These are phyloP conservation scores for Ceratocystis alfenasii DNA, from an alignment of 2,329 filamentous ascomycete species.

Conservation along the genomic window DNA sequence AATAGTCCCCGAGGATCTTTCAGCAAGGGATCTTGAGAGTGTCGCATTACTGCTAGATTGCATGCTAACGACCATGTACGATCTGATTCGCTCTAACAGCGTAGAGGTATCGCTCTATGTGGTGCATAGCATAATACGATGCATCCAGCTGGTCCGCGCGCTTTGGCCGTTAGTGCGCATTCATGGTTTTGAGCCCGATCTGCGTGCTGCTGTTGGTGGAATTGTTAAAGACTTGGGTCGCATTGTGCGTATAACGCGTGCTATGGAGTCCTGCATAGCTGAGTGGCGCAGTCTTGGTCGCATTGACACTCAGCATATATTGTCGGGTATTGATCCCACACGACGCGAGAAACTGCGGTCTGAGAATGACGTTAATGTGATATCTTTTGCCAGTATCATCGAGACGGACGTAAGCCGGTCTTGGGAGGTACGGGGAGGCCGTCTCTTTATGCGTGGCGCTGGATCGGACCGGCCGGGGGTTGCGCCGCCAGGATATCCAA, in stretches of 20 bases:
- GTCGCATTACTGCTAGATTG: neutral
- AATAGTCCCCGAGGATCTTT: conserved; percentile 12
- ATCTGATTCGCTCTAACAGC: conserved; percentile 9
- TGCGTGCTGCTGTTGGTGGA: neutral
- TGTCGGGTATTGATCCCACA: conserved; percentile 28
- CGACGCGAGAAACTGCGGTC: conserved; percentile 32
- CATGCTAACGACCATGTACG: conserved; percentile 15
- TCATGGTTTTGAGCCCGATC: conserved; percentile 10
- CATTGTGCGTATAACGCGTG: conserved; percentile 6
- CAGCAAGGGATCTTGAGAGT: neutral
- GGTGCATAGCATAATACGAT: conserved; percentile 5
- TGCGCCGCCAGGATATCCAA: conserved; percentile 12
- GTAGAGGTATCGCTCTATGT: conserved; percentile 12
- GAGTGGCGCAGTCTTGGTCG: conserved; percentile 4
- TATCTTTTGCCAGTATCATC: conserved; percentile 29
- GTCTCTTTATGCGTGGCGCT: conserved; percentile 24
- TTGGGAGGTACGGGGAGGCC: conserved; percentile 23
- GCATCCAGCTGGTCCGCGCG: neutral
- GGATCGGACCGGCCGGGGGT: conserved; percentile 12
- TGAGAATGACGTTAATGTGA: conserved; percentile 29
- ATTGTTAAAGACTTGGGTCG: neutral
- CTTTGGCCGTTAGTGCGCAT: conserved; percentile 11
- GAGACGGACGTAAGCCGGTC: conserved; percentile 26
- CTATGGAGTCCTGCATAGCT: neutral
- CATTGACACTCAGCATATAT: neutral